Evolutionary conservation across 148 eudicot species (phyloP).

Genomic region (Vaccinium myrtillus): DNA sequence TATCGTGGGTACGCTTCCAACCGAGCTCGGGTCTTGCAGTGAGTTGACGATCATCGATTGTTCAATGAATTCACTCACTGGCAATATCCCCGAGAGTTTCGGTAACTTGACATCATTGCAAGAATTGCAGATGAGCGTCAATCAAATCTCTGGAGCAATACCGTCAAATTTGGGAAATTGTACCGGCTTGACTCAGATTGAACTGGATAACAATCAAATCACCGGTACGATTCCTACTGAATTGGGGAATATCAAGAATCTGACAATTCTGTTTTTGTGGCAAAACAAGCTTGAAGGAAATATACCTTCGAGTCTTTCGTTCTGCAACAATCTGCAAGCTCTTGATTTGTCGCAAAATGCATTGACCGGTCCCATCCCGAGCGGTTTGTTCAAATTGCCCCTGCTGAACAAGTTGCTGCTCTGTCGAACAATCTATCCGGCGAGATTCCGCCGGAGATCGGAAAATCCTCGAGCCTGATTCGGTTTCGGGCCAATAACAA

Average conservation of each 20-base stretch:
- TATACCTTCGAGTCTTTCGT: slow-evolving; percentile 55
- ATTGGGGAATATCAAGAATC: slow-evolving; percentile 57
- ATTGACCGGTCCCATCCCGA: slow-evolving; percentile 69
- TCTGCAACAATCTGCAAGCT: slow-evolving; percentile 58
- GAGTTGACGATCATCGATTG: slow-evolving; percentile 51
- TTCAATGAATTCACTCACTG: slow-evolving; percentile 75
- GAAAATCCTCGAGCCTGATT: slow-evolving; percentile 65
- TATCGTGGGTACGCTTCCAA: slow-evolving; percentile 68
- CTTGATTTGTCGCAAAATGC: slow-evolving; percentile 68
- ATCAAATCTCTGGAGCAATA: slow-evolving; percentile 67
- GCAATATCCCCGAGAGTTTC: slow-evolving; percentile 52
- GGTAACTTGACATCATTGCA: slow-evolving; percentile 60
- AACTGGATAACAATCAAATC: slow-evolving; percentile 82
- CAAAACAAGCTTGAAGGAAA: slow-evolving; percentile 73
- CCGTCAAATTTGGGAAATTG: slow-evolving; percentile 70
- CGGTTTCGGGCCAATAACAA: slow-evolving; percentile 72
- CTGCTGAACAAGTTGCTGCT: slow-evolving; percentile 66
- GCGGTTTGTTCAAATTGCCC: slow-evolving; percentile 58
- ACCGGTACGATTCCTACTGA: slow-evolving; percentile 69
- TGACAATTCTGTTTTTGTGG: slow-evolving; percentile 69
- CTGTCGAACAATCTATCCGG: slow-evolving; percentile 81
- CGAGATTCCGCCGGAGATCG: slow-evolving; percentile 58
- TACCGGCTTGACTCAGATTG: slow-evolving; percentile 59
- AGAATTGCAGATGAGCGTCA: slow-evolving; percentile 75
- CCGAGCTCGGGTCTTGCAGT: slow-evolving; percentile 54